These are phyloP conservation scores for Eutrema heterophyllum DNA, from an alignment of 345 rosid species.

Conservation along the genomic window DNA sequence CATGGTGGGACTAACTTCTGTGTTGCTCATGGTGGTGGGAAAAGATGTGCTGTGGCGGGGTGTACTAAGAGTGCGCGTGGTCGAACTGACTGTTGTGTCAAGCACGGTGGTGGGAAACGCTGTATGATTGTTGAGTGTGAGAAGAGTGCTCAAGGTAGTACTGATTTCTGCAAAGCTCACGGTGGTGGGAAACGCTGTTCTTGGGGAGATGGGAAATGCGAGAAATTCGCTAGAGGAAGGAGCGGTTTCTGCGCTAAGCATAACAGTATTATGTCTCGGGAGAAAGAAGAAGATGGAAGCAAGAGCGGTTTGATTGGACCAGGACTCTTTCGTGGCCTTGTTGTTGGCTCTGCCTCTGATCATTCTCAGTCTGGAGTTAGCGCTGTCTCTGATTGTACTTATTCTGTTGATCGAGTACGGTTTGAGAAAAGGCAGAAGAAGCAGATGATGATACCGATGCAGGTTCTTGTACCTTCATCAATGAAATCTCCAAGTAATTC, in stretches of 20 bases:
- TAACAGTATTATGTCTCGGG: constrained; percentile 50
- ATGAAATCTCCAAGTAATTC: constrained; percentile 54
- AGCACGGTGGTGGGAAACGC: constrained; percentile 90
- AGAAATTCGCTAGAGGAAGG: constrained; percentile 89
- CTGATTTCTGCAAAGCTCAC: constrained; percentile 90
- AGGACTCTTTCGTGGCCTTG: constrained; percentile 74
- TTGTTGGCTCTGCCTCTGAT: constrained; percentile 47
- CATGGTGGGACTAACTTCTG: constrained; percentile 92
- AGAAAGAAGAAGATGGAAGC: constrained; percentile 33
- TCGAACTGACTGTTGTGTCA: constrained; percentile 85
- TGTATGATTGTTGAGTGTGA: constrained; percentile 56
- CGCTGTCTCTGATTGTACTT: constrained; percentile 49
- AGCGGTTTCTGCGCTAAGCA: constrained; percentile 92
- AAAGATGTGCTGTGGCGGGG: constrained; percentile 67
- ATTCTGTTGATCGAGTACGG: constrained; percentile 35
- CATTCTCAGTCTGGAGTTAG: constrained; percentile 51
- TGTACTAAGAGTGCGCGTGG: constrained; percentile 97
- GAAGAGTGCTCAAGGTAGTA: constrained; percentile 98
- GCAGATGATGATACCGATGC: constrained; percentile 51
- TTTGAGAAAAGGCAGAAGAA: constrained; percentile 29
- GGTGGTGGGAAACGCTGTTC: constrained; percentile 90
- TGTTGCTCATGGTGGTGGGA: constrained; percentile 95
- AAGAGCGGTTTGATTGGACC: constrained; percentile 61
- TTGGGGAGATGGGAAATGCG: constrained; percentile 73
- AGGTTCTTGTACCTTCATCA: constrained; percentile 82